Conservation (phyloP, 345 rosid genomes). For the Melastoma malabathricum region DNA sequence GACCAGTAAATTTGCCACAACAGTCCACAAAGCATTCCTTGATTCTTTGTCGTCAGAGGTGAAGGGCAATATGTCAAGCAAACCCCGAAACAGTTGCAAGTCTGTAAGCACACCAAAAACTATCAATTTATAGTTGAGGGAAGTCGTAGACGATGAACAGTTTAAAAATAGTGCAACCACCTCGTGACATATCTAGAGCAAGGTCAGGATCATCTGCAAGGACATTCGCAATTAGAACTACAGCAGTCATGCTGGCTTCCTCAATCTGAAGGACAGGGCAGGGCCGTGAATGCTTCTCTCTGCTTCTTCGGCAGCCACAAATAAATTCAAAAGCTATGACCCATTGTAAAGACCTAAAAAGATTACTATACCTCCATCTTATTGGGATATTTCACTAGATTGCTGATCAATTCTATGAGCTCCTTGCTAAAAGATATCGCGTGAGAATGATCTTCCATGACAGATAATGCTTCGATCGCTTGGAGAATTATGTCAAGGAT, state of each 20-base stretch:
- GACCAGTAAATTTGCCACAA: conserved; percentile 40
- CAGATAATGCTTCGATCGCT: conserved; percentile 61
- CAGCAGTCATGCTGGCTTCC: conserved; percentile 60
- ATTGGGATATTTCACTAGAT: conserved; percentile 59
- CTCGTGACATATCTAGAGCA: conserved; percentile 42
- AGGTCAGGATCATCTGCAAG: conserved; percentile 43
- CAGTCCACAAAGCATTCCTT: conserved; percentile 29
- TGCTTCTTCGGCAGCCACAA: background rate
- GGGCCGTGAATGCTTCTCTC: conserved; percentile 4
- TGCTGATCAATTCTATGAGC: conserved; percentile 42
- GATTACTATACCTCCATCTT: conserved; percentile 49
- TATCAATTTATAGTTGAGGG: too few relatives aligned
- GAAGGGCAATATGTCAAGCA: conserved; percentile 47
- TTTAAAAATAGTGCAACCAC: conserved; percentile 11
- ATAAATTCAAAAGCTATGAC: too few relatives aligned
- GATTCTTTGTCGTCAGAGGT: conserved; percentile 62
- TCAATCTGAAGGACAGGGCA: conserved; percentile 34
- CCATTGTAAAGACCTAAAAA: background rate
- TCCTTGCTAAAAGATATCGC: conserved; percentile 54
- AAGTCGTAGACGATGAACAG: too few relatives aligned
- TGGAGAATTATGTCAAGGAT: conserved; percentile 67
- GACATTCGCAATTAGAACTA: conserved; percentile 62
- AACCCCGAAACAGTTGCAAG: conserved; percentile 51
- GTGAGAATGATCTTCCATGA: conserved; percentile 47
- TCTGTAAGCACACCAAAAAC: conserved; percentile 29